These are phyloP conservation scores for Ascochyta koolunga DNA, from an alignment of 2,329 filamentous ascomycete species.

Conservation along the genomic window DNA sequence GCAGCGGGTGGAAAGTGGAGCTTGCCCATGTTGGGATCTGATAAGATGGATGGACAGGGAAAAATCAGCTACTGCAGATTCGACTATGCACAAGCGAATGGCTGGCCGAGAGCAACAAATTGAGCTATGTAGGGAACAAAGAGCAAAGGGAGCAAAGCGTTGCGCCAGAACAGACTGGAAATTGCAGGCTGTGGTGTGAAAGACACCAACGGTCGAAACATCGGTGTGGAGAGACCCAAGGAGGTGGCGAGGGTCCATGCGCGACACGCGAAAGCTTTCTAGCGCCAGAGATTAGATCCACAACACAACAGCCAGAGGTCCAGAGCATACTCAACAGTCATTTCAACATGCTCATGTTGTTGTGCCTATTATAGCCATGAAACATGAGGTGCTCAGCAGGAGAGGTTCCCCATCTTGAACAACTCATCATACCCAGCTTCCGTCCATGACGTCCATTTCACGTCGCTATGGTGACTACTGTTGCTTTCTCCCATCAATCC, in stretches of 20 bases:
- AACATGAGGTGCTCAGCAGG: too few species aligned
- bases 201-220: slow-evolving; percentile 10
- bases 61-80: background rate
- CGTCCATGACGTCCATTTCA: too few species aligned
- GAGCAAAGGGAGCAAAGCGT: background rate
- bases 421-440: too few species aligned
- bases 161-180: background rate
- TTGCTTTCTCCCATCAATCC: background rate
- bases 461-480: too few species aligned
- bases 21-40: slow-evolving; percentile 31
- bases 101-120: background rate
- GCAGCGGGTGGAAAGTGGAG: slow-evolving; percentile 39
- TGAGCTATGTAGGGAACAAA: background rate
- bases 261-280: slow-evolving; percentile 6
- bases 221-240: slow-evolving; percentile 8
- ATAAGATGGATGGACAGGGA: slow-evolving; percentile 4
- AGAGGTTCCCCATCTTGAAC: too few species aligned
- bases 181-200: slow-evolving; percentile 1
- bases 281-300: background rate
- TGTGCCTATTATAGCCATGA: too few species aligned
- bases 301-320: background rate
- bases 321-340: too few species aligned
- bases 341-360: too few species aligned
- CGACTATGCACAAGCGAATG: slow-evolving; percentile 13
- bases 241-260: slow-evolving; percentile 21